A percentile compares a stretch with the other conserved stretches of the same genome.
Evolutionary conservation across 352 stramenopile species (phyloP).

Genomic region (Globisporangium nagaii): DNA sequence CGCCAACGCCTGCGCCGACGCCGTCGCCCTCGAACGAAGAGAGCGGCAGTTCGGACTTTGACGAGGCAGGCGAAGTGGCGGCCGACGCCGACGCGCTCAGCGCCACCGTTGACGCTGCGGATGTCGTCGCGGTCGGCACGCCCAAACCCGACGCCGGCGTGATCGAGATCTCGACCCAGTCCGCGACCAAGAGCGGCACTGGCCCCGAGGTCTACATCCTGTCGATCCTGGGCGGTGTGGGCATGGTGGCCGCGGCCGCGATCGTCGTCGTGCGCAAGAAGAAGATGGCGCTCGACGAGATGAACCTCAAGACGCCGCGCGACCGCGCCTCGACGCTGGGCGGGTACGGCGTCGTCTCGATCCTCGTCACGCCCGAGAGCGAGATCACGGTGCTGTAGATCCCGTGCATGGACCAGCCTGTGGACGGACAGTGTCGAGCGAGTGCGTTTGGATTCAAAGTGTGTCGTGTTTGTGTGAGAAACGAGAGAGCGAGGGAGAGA

Average conservation of each 20-base stretch:
- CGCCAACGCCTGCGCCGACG: constrained; percentile 20
- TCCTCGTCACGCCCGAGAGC: constrained; percentile 47
- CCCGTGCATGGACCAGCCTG: too few species aligned
- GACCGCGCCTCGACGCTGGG: constrained; percentile 17
- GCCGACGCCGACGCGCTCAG: background rate
- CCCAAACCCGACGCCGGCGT: constrained; percentile 16
- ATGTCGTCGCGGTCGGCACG: constrained; percentile 4
- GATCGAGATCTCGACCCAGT: constrained; percentile 34
- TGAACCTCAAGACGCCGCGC: constrained; percentile 49
- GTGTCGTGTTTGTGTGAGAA: background rate
- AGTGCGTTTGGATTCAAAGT: background rate
- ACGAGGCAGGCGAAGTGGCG: constrained; percentile 7
- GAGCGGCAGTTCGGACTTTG: constrained; percentile 1
- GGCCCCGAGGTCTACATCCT: constrained; percentile 27
- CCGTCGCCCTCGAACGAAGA: constrained; percentile 12
- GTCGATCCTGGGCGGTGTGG: constrained; percentile 22
- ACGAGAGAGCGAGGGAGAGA: too few species aligned
- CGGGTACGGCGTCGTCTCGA: constrained; percentile 16
- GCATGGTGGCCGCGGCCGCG: constrained; percentile 36
- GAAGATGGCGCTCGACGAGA: constrained; percentile 47
- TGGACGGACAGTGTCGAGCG: background rate
- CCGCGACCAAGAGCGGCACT: background rate
- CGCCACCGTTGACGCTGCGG: background rate
- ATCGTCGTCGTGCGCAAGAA: constrained; percentile 65
- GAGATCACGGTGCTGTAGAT: constrained; percentile 35